A percentile compares a stretch with the other conserved stretches of the same genome.
phyloP scores from a whole-genome alignment of 177 flowering plant species.

The Vitis hybrid region DNA sequence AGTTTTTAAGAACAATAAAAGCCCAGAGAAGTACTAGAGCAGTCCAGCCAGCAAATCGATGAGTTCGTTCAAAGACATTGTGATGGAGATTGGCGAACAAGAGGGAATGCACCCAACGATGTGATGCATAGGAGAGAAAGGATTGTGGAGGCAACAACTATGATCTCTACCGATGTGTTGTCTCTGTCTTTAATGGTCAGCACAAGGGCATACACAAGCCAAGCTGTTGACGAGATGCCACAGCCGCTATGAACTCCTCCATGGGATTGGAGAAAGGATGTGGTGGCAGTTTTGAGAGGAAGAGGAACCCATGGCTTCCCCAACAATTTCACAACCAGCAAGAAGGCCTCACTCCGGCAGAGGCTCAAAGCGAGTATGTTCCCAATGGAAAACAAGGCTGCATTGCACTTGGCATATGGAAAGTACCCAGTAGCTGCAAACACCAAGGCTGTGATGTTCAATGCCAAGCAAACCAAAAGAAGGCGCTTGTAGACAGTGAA shows the following conservation, averaged over 20 bases:
- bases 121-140: conserved; percentile 33
- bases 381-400: too few species aligned
- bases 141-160: conserved; percentile 25
- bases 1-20: too few species aligned
- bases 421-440: too few species aligned
- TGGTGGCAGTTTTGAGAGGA: conserved; percentile 25
- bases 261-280: conserved; percentile 36
- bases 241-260: conserved; percentile 45
- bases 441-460: too few species aligned
- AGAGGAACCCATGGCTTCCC: conserved; percentile 33
- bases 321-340: not conserved
- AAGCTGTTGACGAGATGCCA: conserved; percentile 36
- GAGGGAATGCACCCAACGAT: conserved; percentile 37
- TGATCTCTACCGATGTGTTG: conserved; percentile 27
- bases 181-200: conserved; percentile 26
- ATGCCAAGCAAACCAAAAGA: too few species aligned
- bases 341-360: too few species aligned
- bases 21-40: too few species aligned
- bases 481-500: too few species aligned
- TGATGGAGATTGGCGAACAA: conserved; percentile 47
- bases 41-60: too few species aligned
- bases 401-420: too few species aligned
- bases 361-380: too few species aligned
- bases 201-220: conserved; percentile 33
- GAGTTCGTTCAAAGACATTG: conserved; percentile 14